phyloP scores from a whole-genome alignment of 2,329 filamentous ascomycete genomes.

The Pyrenochaeta sp. region DNA sequence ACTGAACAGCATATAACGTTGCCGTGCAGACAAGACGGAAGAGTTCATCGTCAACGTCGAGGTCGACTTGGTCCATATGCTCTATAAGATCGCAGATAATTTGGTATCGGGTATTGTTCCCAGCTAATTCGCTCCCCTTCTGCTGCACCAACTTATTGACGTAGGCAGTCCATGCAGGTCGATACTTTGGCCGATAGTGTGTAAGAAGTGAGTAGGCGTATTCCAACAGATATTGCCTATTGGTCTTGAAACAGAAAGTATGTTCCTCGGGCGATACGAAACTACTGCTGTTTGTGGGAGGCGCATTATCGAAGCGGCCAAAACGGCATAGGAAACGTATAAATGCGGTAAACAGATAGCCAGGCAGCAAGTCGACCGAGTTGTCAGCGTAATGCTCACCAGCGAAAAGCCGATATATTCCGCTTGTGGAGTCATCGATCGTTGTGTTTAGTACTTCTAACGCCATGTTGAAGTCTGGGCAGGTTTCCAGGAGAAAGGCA shows the following conservation, averaged over 20 bases:
- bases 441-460: conserved; percentile 29
- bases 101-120: conserved; percentile 27
- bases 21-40: conserved; percentile 46
- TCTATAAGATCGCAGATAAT: conserved; percentile 34
- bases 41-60: conserved; percentile 45
- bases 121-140: conserved; percentile 1
- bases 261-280: conserved; percentile 25
- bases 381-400: conserved; percentile 20
- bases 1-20: conserved; percentile 38
- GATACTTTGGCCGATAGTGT: conserved; percentile 31
- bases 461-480: conserved; percentile 28
- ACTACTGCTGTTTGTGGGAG: conserved; percentile 2
- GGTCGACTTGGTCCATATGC: conserved; percentile 33
- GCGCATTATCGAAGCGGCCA: conserved; percentile 24
- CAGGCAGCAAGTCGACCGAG: conserved; percentile 20
- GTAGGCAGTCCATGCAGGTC: conserved; percentile 41
- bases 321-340: conserved; percentile 43
- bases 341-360: conserved; percentile 40
- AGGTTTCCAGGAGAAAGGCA: conserved; percentile 61
- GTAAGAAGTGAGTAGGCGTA: conserved; percentile 41
- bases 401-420: conserved; percentile 31
- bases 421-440: conserved; percentile 25
- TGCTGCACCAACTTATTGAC: conserved; percentile 32
- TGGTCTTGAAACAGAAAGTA: conserved; percentile 19
- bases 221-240: conserved; percentile 37